These are phyloP conservation scores for Primulina tabacum DNA, from an alignment of 257 asterid genomes.

Conservation along the genomic window DNA sequence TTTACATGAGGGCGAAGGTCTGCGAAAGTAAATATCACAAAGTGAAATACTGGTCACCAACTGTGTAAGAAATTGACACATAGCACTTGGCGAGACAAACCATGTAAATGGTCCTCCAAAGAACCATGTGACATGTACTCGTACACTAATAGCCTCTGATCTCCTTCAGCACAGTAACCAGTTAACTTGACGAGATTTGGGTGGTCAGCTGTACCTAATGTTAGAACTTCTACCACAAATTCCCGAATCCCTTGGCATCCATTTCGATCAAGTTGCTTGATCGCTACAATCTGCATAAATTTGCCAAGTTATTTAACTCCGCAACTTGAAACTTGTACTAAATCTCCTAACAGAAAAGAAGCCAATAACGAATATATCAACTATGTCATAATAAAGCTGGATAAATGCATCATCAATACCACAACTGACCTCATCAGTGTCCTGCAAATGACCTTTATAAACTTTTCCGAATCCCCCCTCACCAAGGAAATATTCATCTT, in stretches of 20 bases:
- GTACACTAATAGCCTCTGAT: slow-evolving; percentile 47
- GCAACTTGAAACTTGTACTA: not conserved
- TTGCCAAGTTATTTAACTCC: not conserved
- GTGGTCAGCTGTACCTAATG: slow-evolving; percentile 41
- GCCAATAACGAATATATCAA: too few relatives aligned
- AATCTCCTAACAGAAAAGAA: too few relatives aligned
- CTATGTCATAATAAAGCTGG: not conserved
- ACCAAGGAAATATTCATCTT: slow-evolving; percentile 38
- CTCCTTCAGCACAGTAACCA: slow-evolving; percentile 49
- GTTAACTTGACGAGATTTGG: slow-evolving; percentile 50
- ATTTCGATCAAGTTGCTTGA: slow-evolving; percentile 43
- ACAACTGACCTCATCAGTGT: slow-evolving; percentile 46
- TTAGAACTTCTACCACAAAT: slow-evolving; percentile 41
- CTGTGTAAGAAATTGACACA: not conserved
- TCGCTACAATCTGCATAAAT: slow-evolving; percentile 42
- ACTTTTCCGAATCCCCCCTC: slow-evolving; percentile 66
- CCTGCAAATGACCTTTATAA: slow-evolving; percentile 43
- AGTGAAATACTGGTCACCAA: not conserved
- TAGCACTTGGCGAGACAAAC: slow-evolving; percentile 17
- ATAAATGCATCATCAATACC: not conserved
- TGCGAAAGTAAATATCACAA: slow-evolving; percentile 3
- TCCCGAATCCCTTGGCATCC: slow-evolving; percentile 53
- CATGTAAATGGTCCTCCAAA: slow-evolving; percentile 47
- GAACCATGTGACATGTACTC: slow-evolving; percentile 55
- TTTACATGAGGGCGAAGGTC: slow-evolving; percentile 20